phyloP scores from a whole-genome alignment of 306 rosid genomes.

The Vigna radiata region DNA sequence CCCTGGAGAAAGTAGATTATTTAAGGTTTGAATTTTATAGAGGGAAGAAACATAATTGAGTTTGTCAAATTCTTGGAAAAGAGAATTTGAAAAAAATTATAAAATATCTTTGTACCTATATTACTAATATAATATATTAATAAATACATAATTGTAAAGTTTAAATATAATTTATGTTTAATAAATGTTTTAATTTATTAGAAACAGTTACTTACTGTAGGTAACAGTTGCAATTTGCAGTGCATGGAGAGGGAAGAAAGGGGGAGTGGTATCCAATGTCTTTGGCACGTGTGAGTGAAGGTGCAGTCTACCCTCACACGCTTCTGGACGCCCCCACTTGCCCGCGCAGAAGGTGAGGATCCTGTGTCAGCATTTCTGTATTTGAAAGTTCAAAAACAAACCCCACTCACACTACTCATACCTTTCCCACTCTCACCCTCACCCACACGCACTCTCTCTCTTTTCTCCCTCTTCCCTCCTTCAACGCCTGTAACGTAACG shows the following conservation, averaged over 20 bases:
- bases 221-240: no score
- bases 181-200: no score
- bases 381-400: constrained; percentile 73
- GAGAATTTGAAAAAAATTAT: no score
- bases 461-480: background rate
- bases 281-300: constrained; percentile 35
- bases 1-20: no score
- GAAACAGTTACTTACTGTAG: no score
- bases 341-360: constrained; percentile 49
- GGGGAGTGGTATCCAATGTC: constrained; percentile 38
- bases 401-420: constrained; percentile 31
- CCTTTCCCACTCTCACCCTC: constrained; percentile 31
- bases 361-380: constrained; percentile 37
- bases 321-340: constrained; percentile 20
- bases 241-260: background rate
- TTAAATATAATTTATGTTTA: no score
- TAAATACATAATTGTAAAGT: no score
- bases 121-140: no score
- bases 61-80: no score
- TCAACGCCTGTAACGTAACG: constrained; percentile 44
- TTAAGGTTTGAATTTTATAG: no score
- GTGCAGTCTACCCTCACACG: background rate
- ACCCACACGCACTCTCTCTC: background rate
- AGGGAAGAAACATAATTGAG: no score
- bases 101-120: no score